Base-by-base conservation (phyloP, 73 alveolate species). In the Paramecium biaurelia region DNA sequence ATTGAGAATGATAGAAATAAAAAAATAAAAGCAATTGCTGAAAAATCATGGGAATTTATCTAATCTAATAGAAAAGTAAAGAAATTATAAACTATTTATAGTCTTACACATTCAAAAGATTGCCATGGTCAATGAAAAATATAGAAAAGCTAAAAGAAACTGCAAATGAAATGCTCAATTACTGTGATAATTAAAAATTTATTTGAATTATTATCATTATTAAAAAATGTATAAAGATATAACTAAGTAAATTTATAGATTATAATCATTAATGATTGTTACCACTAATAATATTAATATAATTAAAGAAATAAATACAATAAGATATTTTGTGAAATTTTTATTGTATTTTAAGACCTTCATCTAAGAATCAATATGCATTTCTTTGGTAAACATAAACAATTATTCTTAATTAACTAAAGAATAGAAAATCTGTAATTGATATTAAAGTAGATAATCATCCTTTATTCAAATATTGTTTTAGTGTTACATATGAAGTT, bases 11-110 rank as follows among this genome's bases (percentile, higher is more conserved):
- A 72, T 35, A 72, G 58, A 35, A 38, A 14, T 28, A 72, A 72
- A 37, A 72, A 72, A 72, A 72, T 72, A 12, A 38, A 72, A 72
- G 38, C 84, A 63, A 30, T 63, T 11, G 84, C 84, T 23, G 84
- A 63, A 28, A 63, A 63, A 26, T 63, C 84, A 9, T 26, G 84
- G 84, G 84, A 63, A 63, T 63, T 30, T 9, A 21, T 63, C 24
- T 30, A 12, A 30, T 63, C 84, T 30, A 63, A 63, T 12, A 63
- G 84, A 63, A 63, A 63, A 63, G 84, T 63, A 63, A 30, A 30
- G 4, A 30, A 26, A 14, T 63, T 12, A 14, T 63, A 7, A 26
- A 23, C 8, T 63, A 30, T 30, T 30, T 63, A 26, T 63, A 63
- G 84, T 26, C 84, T 26, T 63, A 63, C 28, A 30, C 84, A 12